These are phyloP conservation scores for Trypanosoma vivax DNA, from an alignment of 208 protist species.

Conservation along the genomic window DNA sequence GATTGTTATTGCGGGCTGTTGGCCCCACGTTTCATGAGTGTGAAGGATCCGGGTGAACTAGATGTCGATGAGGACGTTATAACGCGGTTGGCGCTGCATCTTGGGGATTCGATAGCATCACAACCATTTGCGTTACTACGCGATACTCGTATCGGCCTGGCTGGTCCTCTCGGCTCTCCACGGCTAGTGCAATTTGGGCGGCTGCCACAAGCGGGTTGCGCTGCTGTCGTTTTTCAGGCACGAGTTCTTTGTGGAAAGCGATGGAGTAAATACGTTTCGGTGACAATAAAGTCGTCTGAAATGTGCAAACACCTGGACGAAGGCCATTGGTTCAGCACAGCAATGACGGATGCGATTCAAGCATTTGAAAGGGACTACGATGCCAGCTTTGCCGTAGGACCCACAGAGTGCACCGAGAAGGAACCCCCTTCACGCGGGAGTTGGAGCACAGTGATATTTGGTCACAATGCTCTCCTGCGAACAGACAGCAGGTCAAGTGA, in stretches of 20 bases:
- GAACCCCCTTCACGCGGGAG: neutral
- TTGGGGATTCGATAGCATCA: conserved; percentile 32
- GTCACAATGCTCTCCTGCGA: neutral
- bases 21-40: conserved; percentile 37
- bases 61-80: conserved; percentile 49
- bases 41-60: conserved; percentile 20
- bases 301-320: conserved; percentile 37
- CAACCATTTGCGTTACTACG: conserved; percentile 51
- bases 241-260: conserved; percentile 51
- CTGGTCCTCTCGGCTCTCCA: neutral
- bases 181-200: neutral
- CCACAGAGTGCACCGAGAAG: neutral
- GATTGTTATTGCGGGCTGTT: conserved; percentile 43
- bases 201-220: conserved; percentile 2
- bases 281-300: conserved; percentile 24
- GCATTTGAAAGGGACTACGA: conserved; percentile 42
- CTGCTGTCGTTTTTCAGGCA: conserved; percentile 39
- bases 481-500: neutral
- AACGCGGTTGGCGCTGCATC: conserved; percentile 31
- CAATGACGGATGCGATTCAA: conserved; percentile 47
- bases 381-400: neutral
- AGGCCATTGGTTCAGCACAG: conserved; percentile 32
- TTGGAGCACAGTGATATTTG: neutral
- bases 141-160: conserved; percentile 32
- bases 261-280: conserved; percentile 49